A percentile compares a stretch with the other conserved stretches of the same genome.
phyloP scores from a whole-genome alignment of 2,329 filamentous ascomycete genomes.

The Aspergillus sp. region DNA sequence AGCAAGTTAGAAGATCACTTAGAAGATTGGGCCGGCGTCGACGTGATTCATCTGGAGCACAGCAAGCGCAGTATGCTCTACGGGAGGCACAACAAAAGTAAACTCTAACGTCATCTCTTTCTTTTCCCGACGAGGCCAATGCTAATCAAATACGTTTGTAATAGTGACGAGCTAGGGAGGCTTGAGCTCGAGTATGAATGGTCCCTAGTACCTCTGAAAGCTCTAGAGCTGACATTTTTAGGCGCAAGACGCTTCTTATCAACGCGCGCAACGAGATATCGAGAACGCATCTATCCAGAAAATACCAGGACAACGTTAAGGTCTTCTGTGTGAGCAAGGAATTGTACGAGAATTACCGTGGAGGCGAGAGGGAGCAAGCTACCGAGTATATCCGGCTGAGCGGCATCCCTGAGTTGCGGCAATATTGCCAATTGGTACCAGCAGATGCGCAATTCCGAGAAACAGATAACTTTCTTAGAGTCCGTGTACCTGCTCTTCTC shows the following conservation, averaged over 20 bases:
- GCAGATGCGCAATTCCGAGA: constrained; percentile 18
- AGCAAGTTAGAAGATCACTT: not conserved
- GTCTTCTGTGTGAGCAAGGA: constrained; percentile 25
- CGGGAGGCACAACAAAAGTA: not conserved
- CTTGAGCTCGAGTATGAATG: not conserved
- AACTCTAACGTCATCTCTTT: not conserved
- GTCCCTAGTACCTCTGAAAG: not conserved
- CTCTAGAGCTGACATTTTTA: not conserved
- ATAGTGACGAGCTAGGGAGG: not conserved
- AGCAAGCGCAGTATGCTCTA: not conserved
- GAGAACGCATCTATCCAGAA: not conserved
- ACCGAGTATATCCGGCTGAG: constrained; percentile 19
- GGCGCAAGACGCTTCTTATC: constrained; percentile 7
- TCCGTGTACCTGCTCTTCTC: constrained; percentile 17
- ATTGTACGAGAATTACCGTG: constrained; percentile 15
- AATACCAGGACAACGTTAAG: not conserved
- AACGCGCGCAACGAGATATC: constrained; percentile 6
- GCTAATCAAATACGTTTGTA: not conserved
- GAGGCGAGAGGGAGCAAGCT: not conserved
- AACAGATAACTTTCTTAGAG: constrained; percentile 12
- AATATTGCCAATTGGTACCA: constrained; percentile 21
- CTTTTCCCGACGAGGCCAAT: not conserved
- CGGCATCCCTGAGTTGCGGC: constrained; percentile 21
- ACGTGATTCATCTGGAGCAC: not conserved
- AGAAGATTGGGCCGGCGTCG: not conserved